Conservation (phyloP, 2,329 filamentous ascomycete genomes). For the Xylariales sp. region DNA sequence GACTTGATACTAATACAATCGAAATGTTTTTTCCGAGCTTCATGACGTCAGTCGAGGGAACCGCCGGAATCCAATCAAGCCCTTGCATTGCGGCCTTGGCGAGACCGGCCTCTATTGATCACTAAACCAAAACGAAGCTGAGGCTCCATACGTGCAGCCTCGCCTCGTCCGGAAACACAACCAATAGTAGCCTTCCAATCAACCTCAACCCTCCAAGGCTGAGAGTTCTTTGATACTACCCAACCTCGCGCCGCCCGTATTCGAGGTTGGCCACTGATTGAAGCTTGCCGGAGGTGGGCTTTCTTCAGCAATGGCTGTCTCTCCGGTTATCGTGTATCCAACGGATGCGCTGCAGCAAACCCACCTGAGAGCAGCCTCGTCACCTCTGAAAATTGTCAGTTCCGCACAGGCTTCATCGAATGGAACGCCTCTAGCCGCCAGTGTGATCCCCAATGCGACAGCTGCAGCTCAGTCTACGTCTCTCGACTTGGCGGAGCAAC, state of each 20-base stretch:
- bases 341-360: slow-evolving; percentile 22
- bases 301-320: slow-evolving; percentile 32
- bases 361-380: slow-evolving; percentile 31
- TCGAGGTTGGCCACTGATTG: too few relatives aligned
- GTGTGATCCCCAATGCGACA: slow-evolving; percentile 22
- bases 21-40: too few relatives aligned
- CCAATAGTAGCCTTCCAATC: too few relatives aligned
- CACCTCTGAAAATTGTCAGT: slow-evolving; percentile 38
- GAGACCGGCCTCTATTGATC: too few relatives aligned
- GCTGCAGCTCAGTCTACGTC: slow-evolving; percentile 24
- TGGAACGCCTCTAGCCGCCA: slow-evolving; percentile 36
- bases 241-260: too few relatives aligned
- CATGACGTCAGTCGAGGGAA: slow-evolving; percentile 5
- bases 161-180: too few relatives aligned
- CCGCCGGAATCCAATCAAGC: background rate
- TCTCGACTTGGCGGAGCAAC: slow-evolving; percentile 67
- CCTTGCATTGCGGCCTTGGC: background rate
- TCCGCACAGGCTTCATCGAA: slow-evolving; percentile 38
- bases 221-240: too few relatives aligned
- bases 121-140: too few relatives aligned
- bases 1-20: too few relatives aligned
- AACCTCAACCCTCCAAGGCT: too few relatives aligned
- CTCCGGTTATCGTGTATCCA: slow-evolving; percentile 24
- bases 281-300: too few relatives aligned
- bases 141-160: too few relatives aligned